Percentiles rank a stretch among this genome's conserved stretches.
Conservation (phyloP, 176 grass and related monocot species). For the Triticum urartu region DNA sequence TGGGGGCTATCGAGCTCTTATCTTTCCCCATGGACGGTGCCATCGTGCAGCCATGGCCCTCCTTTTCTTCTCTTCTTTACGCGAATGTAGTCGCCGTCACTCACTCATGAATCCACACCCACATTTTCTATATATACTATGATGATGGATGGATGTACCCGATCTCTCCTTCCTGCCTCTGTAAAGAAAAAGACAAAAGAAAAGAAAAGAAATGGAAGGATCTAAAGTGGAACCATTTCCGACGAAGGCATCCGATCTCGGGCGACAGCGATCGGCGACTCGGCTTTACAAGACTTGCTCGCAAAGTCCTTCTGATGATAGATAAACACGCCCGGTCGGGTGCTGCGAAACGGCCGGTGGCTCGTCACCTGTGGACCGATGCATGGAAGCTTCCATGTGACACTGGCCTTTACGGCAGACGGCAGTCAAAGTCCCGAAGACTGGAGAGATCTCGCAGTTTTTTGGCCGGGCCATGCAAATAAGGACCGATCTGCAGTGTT, state of each 20-base stretch:
- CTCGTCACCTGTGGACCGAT: too few species aligned
- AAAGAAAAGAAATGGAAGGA: not conserved
- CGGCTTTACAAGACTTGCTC: too few species aligned
- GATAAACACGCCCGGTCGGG: not conserved
- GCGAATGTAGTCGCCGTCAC: not conserved
- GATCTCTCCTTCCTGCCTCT: not conserved
- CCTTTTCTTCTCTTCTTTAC: not conserved
- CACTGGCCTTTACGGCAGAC: not conserved
- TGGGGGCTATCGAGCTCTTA: slow-evolving; percentile 16
- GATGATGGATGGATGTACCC: not conserved
- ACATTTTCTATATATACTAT: not conserved
- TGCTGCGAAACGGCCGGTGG: not conserved
- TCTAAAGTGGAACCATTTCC: not conserved
- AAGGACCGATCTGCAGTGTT: not conserved
- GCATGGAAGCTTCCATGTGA: too few species aligned
- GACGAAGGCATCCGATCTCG: not conserved
- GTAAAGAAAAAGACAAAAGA: not conserved
- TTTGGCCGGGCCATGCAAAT: not conserved
- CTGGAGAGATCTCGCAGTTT: not conserved
- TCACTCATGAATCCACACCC: not conserved
- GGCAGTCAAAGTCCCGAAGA: not conserved
- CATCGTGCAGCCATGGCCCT: slow-evolving; percentile 28
- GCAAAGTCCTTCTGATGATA: not conserved
- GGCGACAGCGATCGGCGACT: not conserved
- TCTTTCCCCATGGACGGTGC: slow-evolving; percentile 42